These are phyloP conservation scores for Trichoderma harzianum DNA, from an alignment of 2,329 filamentous ascomycete species.

Conservation along the genomic window DNA sequence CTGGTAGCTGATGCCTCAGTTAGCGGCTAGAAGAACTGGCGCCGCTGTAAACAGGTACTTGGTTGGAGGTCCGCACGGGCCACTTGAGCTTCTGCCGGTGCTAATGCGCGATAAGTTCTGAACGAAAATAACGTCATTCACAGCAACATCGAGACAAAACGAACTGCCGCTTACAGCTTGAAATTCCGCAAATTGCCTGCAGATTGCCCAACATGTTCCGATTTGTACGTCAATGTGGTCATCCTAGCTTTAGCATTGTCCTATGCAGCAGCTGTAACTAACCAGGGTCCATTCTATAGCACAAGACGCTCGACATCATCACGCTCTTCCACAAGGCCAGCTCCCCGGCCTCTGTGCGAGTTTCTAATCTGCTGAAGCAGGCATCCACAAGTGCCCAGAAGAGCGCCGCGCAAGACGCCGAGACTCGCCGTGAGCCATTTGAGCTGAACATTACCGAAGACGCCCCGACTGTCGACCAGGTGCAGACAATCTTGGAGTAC, in stretches of 20 bases:
- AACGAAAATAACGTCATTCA: constrained; percentile 19
- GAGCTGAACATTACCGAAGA: constrained; percentile 81
- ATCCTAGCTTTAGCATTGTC: background rate
- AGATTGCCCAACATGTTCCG: constrained; percentile 23
- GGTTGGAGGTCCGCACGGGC: constrained; percentile 1
- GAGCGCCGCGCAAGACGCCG: constrained; percentile 62
- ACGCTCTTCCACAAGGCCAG: constrained; percentile 92
- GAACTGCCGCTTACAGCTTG: background rate
- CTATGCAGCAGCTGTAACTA: background rate
- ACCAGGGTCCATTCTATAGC: constrained; percentile 26
- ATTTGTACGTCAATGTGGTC: constrained; percentile 21
- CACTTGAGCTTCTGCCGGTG: background rate
- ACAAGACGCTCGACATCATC: constrained; percentile 82
- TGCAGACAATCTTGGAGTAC: constrained; percentile 81
- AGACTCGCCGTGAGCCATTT: constrained; percentile 63
- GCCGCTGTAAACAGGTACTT: background rate
- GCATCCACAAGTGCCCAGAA: constrained; percentile 66
- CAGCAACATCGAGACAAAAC: background rate
- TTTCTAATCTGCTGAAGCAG: constrained; percentile 76
- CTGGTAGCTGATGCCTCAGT: background rate
- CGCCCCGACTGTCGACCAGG: constrained; percentile 75
- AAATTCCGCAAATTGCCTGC: background rate
- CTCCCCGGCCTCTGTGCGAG: constrained; percentile 67
- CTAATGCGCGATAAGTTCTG: constrained; percentile 1
- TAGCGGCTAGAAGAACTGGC: background rate